phyloP scores from a whole-genome alignment of 2,329 filamentous ascomycete genomes.

The Fusarium pseudoanthophilum region DNA sequence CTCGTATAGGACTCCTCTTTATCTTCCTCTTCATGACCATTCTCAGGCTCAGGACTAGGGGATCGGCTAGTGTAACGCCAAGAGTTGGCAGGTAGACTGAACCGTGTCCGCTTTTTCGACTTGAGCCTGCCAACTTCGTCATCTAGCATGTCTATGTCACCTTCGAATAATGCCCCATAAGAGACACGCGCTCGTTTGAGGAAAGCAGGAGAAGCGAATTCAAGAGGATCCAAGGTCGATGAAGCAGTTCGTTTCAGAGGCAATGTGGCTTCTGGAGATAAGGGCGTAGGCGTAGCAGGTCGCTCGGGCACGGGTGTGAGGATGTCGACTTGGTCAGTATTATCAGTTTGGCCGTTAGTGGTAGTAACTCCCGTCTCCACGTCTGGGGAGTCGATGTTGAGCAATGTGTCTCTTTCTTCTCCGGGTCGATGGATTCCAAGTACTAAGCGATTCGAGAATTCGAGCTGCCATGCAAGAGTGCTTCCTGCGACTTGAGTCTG shows the following conservation, averaged over 20 bases:
- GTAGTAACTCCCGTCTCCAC: conserved; percentile 29
- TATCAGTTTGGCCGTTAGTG: conserved; percentile 30
- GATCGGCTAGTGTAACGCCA: conserved; percentile 82
- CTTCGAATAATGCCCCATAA: conserved; percentile 73
- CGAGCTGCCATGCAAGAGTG: conserved; percentile 68
- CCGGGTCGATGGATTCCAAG: conserved; percentile 58
- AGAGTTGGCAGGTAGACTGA: conserved; percentile 71
- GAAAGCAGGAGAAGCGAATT: conserved; percentile 84
- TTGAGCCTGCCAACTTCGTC: conserved; percentile 59
- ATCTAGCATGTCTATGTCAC: conserved; percentile 74
- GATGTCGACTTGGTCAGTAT: conserved; percentile 3
- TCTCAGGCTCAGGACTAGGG: conserved; percentile 72
- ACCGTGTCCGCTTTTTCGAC: conserved; percentile 73
- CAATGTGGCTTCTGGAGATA: conserved; percentile 32
- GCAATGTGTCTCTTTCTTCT: conserved; percentile 56
- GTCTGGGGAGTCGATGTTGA: conserved; percentile 61
- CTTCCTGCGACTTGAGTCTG: conserved; percentile 61
- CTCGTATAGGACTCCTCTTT: conserved; percentile 1
- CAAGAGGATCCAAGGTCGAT: conserved; percentile 54
- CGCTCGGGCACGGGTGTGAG: conserved; percentile 15
- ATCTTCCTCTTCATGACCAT: conserved; percentile 40
- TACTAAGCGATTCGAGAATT: conserved; percentile 61
- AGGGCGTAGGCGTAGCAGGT: conserved; percentile 30
- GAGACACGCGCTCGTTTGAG: conserved; percentile 76
- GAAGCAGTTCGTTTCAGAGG: conserved; percentile 51